Base-by-base conservation (phyloP, 1,284 basidiomycete species). In the Leccinum holopus region DNA sequence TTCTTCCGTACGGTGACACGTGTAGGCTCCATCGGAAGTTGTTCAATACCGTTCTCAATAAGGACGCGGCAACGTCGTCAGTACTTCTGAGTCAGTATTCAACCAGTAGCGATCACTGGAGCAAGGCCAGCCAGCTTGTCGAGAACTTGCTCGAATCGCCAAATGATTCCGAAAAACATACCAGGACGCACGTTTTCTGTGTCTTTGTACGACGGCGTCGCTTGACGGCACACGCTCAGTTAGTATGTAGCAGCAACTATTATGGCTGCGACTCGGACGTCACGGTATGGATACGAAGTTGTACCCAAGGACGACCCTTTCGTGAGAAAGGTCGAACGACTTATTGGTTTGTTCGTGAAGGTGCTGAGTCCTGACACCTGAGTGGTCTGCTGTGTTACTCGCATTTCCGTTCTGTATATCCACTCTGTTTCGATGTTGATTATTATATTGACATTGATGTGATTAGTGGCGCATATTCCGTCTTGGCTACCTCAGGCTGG, bases 401-500 rank as follows among this genome's bases (percentile, higher is more conserved):
- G 65, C 63, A 1, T 64, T 75, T 49, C 72, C 72, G 0, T 63
- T 73, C 32, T 30, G 74, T 73, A 59, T 3, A 70, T 71, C 5
- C 7, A 16, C 3, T 59, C n/a, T 2, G 12, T 25, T 55, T 12
- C n/a, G 5, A 47, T 63, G 51, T 51, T 67, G 62, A 35, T 72
- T 72, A 5, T n/a, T 37, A 25, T 6, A 18, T 30, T 67, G 67
- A 61, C 68, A 21, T 74, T 66, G 12, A 53, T 1, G 28, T 35
- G 47, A 10, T 49, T 11, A 73, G 72, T 76, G 63, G 57, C 60
- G 63, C 12, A 67, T 28, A 61, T 80, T 47, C 79, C 79, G 0
- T 60, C 70, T 1, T 81, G 77, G 77, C 59, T 80, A n/a, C 78
- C 21, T 21, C 21, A 21, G 21, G 21, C 79, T 0, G 76, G 78